Percentiles rank a stretch among this genome's conserved stretches.
Evolutionary conservation across 352 stramenopile genomes (phyloP).

Genomic region (Globisporangium nunn): DNA sequence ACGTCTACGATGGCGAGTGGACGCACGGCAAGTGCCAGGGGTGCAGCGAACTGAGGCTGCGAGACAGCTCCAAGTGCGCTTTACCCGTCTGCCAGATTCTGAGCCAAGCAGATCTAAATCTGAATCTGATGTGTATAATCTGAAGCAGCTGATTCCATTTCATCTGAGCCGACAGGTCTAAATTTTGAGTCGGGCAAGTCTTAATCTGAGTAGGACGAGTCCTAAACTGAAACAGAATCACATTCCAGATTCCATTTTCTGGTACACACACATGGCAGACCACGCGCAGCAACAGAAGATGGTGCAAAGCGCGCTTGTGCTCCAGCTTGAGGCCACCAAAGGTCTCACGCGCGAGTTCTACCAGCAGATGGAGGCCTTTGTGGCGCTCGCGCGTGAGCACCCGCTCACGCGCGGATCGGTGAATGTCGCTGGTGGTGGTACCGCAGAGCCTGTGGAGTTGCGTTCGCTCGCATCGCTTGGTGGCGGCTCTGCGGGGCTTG

Average conservation of each 20-base stretch:
- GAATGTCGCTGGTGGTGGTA: constrained; percentile 8
- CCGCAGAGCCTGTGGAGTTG: constrained; percentile 24
- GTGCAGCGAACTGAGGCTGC: too few relatives aligned
- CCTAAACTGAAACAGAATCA: too few relatives aligned
- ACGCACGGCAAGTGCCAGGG: too few relatives aligned
- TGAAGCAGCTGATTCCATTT: too few relatives aligned
- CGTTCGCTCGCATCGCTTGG: constrained; percentile 12
- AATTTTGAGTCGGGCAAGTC: too few relatives aligned
- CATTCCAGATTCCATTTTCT: neutral
- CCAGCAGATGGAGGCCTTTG: constrained; percentile 58
- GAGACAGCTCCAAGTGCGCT: too few relatives aligned
- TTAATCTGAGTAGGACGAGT: too few relatives aligned
- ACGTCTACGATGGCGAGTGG: too few relatives aligned
- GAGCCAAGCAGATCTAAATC: too few relatives aligned
- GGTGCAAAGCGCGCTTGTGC: constrained; percentile 51
- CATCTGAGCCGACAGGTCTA: too few relatives aligned
- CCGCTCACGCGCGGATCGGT: constrained; percentile 24
- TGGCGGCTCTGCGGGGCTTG: constrained; percentile 19
- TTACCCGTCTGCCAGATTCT: too few relatives aligned
- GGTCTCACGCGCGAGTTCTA: constrained; percentile 44
- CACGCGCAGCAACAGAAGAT: constrained; percentile 16
- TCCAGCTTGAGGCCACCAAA: constrained; percentile 44
- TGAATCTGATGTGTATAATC: too few relatives aligned
- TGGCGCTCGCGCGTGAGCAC: constrained; percentile 44
- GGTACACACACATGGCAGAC: neutral